Evolutionary conservation across 2,329 filamentous ascomycete species (phyloP), one percentile per base, ranked within the genome.

Genomic region (Xylaria sp.): DNA sequence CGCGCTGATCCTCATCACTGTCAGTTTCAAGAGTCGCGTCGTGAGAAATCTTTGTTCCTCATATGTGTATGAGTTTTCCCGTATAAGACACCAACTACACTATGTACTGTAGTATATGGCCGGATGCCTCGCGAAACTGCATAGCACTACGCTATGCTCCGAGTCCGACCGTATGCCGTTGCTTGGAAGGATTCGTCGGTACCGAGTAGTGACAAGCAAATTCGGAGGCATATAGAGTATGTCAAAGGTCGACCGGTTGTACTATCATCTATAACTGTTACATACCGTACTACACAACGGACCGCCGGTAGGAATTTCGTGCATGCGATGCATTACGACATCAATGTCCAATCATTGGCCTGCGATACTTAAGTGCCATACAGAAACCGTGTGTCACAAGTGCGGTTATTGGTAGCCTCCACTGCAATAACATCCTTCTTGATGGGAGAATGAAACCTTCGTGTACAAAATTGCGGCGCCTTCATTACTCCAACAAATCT

Each of bases 1-100:
- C 60, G 60, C 60, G 60, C 67, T 66, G 67, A 69, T 69, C 63
- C 36, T 69, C 53, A 66, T 53, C 58, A 57, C 36, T 30, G 43
- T 28, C 39, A 32, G 57, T 68, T 65, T 65, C 61, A 45, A 58
- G 41, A 60, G 55, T 36, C 58, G 53, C 46, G 36, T 8, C 20
- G 10, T 39, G 28, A 41, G 28, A n/a, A 56, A 15, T 56, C 30
- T 45, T 60, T 4, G 6, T 60, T 30, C 30, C 50, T 45, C 53
- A n/a, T n/a, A n/a, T n/a, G n/a, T n/a, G n/a, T n/a, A n/a, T 34
- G 53, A 60, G 36, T 23, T 45, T 30, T 34, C 25, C n/a, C n/a
- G n/a, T n/a, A n/a, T n/a, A n/a, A n/a, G n/a, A n/a, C n/a, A n/a
- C n/a, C n/a, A n/a, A n/a, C n/a, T n/a, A n/a, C 28, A 36, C 25